Evolutionary conservation across 345 rosid species (phyloP).

Genomic region (Zanthoxylum bungeanum): DNA sequence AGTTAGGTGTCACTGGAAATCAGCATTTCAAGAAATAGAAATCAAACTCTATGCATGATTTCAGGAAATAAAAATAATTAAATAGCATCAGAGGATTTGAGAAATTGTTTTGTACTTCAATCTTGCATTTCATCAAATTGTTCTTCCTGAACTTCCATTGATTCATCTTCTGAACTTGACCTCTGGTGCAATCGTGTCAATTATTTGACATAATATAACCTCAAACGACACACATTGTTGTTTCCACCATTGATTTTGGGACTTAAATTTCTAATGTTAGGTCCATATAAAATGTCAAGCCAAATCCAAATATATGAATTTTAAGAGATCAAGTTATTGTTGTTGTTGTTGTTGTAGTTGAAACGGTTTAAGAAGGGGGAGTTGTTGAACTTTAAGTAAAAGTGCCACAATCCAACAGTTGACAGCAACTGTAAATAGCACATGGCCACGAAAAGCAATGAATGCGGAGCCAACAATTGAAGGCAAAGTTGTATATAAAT

Average conservation of each 20-base stretch:
- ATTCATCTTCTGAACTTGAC: slow-evolving; percentile 15
- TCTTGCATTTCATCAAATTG: neutral
- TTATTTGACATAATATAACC: slow-evolving; percentile 81
- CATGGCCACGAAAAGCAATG: too few species aligned
- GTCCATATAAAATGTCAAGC: too few species aligned
- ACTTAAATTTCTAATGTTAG: too few species aligned
- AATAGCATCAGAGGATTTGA: neutral
- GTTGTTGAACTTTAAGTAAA: too few species aligned
- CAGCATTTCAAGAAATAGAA: neutral
- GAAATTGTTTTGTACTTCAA: neutral
- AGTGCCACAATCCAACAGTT: too few species aligned
- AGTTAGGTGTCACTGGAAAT: neutral
- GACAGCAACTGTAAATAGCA: too few species aligned
- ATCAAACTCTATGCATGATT: neutral
- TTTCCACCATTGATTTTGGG: too few species aligned
- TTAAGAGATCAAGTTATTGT: too few species aligned
- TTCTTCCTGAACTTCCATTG: neutral
- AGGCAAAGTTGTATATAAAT: too few species aligned
- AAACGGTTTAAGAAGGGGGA: too few species aligned
- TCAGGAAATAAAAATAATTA: neutral
- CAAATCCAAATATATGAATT: slow-evolving; percentile 88
- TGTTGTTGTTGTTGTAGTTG: too few species aligned
- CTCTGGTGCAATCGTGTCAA: slow-evolving; percentile 89
- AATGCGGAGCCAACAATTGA: too few species aligned
- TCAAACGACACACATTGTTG: slow-evolving; percentile 76